Conservation (phyloP, 208 protist genomes). For the Polymyxa betae region DNA sequence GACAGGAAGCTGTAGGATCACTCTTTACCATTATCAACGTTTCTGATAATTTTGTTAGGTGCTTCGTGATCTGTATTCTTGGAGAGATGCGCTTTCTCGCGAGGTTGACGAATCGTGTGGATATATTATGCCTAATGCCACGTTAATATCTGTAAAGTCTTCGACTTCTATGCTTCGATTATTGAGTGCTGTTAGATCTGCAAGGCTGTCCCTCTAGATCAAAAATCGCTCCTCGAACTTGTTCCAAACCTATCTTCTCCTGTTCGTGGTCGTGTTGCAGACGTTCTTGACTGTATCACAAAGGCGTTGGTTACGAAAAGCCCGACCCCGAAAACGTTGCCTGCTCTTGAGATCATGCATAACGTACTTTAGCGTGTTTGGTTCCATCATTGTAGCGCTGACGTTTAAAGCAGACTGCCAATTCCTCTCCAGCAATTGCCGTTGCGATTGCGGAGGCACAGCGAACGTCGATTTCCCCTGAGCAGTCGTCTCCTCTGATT, state of each 20-base stretch:
- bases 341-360: not conserved
- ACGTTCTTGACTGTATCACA: not conserved
- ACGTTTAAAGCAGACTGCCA: no score
- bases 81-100: not conserved
- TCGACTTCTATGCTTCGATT: no score
- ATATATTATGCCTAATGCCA: not conserved
- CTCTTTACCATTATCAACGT: not conserved
- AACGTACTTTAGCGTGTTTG: not conserved
- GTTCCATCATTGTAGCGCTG: no score
- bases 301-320: not conserved
- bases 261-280: not conserved
- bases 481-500: no score
- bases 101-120: slow-evolving; percentile 38
- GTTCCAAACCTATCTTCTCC: not conserved
- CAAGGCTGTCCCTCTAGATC: not conserved
- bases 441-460: no score
- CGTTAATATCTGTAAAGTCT: not conserved
- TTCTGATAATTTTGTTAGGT: not conserved
- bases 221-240: not conserved
- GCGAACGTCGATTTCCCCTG: no score
- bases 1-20: not conserved
- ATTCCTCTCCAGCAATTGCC: no score
- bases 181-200: no score
- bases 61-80: not conserved
- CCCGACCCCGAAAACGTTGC: not conserved